A percentile compares a stretch with the other conserved stretches of the same genome.
Evolutionary conservation across 208 protist species (phyloP).

Genomic region (Crithidia sp.): DNA sequence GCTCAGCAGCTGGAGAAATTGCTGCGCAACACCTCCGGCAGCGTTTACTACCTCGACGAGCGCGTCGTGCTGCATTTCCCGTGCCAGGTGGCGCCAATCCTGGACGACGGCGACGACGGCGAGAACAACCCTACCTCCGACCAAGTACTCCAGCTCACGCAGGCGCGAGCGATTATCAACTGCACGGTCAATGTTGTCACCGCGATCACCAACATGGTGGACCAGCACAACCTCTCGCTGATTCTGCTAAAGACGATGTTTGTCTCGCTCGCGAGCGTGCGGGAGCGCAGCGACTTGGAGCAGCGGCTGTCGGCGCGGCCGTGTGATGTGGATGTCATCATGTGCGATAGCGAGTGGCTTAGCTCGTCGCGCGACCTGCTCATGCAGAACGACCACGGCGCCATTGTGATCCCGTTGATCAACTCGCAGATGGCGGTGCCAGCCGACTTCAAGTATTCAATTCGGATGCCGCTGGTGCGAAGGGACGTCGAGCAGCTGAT

Average conservation of each 20-base stretch:
- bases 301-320: conserved; percentile 64
- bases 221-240: conserved; percentile 91
- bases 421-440: conserved; percentile 47
- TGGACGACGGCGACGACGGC: conserved; percentile 70
- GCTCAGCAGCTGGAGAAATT: conserved; percentile 44
- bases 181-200: conserved; percentile 91
- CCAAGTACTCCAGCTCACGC: conserved; percentile 61
- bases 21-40: conserved; percentile 59
- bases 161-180: conserved; percentile 82
- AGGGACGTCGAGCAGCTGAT: conserved; percentile 75
- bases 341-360: conserved; percentile 88
- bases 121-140: conserved; percentile 36
- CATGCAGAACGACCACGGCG: conserved; percentile 56
- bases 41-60: conserved; percentile 49
- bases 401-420: conserved; percentile 80
- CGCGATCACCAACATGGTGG: conserved; percentile 83
- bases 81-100: conserved; percentile 77
- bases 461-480: conserved; percentile 76
- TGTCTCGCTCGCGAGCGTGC: conserved; percentile 85
- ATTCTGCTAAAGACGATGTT: conserved; percentile 91
- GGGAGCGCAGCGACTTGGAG: conserved; percentile 75
- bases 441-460: conserved; percentile 66
- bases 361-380: conserved; percentile 71
- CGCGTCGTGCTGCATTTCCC: conserved; percentile 73
- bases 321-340: conserved; percentile 87